phyloP scores from a whole-genome alignment of 352 stramenopile genomes.

The Elongisporangium undulatum region DNA sequence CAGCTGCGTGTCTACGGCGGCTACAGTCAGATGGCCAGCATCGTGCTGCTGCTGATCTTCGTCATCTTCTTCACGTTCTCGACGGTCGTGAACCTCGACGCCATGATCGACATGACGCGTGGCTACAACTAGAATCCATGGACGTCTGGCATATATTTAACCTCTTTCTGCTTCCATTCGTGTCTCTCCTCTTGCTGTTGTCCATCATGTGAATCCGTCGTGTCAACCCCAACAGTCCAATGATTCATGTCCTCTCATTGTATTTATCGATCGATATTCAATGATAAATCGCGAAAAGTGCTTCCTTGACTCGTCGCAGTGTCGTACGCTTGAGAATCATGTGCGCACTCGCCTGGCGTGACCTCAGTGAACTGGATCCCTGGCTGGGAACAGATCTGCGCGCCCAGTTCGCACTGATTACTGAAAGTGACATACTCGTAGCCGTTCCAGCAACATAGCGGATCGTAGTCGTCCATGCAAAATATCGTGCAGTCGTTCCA shows the following conservation, averaged over 20 bases:
- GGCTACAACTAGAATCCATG: not conserved
- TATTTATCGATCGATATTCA: no score
- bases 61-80: constrained; percentile 57
- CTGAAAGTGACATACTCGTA: not conserved
- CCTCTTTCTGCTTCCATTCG: not conserved
- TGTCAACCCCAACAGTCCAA: no score
- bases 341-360: not conserved
- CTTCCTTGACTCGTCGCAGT: not conserved
- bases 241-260: no score
- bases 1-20: constrained; percentile 59
- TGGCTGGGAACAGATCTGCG: not conserved
- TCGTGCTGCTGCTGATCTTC: constrained; percentile 50
- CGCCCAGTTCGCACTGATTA: not conserved
- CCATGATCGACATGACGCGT: constrained; percentile 27
- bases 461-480: not conserved
- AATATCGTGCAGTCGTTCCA: not conserved
- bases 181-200: not conserved
- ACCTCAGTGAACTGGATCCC: not conserved
- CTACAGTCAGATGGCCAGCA: constrained; percentile 43
- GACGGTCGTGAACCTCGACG: constrained; percentile 41
- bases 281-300: no score
- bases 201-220: not conserved
- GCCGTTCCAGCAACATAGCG: not conserved
- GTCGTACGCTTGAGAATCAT: not conserved
- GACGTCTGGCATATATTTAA: not conserved